Percentiles rank a stretch among this genome's conserved stretches.
phyloP scores from a whole-genome alignment of 345 rosid species.

The Angophora floribunda region DNA sequence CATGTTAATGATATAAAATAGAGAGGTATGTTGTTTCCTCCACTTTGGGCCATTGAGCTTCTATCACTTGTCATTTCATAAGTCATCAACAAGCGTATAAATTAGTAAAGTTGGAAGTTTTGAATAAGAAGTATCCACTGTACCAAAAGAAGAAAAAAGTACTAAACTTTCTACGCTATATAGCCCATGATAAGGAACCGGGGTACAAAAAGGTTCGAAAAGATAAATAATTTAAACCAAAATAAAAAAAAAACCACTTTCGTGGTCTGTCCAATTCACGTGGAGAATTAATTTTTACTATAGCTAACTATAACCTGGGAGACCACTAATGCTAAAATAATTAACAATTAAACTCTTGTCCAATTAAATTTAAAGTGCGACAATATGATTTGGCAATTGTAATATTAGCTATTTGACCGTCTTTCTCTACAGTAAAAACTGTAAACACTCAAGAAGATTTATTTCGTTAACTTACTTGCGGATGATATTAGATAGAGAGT shows the following conservation, averaged over 20 bases:
- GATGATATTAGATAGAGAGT: not conserved
- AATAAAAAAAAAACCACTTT: not conserved
- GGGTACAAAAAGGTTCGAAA: not conserved
- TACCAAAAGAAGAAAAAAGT: too few relatives aligned
- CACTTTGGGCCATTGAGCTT: too few relatives aligned
- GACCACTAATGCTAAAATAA: not conserved
- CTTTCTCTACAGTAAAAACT: too few relatives aligned
- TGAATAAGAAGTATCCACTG: too few relatives aligned
- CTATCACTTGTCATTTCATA: too few relatives aligned
- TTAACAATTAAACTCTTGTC: not conserved
- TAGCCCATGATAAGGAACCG: not conserved
- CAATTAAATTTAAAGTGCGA: not conserved
- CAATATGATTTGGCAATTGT: not conserved
- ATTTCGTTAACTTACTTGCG: not conserved
- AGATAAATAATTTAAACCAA: not conserved
- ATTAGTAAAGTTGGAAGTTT: too few relatives aligned
- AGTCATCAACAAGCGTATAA: too few relatives aligned
- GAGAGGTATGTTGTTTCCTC: too few relatives aligned
- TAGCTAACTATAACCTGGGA: not conserved
- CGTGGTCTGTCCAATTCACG: not conserved
- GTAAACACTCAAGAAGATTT: not conserved
- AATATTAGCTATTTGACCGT: not conserved
- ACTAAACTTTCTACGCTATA: not conserved
- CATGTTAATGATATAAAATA: too few relatives aligned
- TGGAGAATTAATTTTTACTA: not conserved